A percentile compares a stretch with the other conserved stretches of the same genome.
These are phyloP conservation scores for Keithomyces neogunnii DNA, from an alignment of 2,329 filamentous ascomycete genomes.

Conservation along the genomic window DNA sequence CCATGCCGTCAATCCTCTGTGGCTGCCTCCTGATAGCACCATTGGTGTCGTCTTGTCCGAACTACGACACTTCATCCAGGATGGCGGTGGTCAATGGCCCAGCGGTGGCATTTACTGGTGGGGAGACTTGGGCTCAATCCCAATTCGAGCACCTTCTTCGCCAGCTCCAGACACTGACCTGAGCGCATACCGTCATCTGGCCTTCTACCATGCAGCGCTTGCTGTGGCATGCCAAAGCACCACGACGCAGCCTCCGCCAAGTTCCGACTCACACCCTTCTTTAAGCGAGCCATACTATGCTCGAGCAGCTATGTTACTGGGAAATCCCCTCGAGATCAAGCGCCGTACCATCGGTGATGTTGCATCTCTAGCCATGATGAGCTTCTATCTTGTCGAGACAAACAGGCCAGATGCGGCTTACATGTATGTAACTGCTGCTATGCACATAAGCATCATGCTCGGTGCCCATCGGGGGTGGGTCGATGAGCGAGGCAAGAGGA, in stretches of 20 bases:
- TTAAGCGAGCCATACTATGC: constrained; percentile 37
- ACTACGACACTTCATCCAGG: constrained; percentile 36
- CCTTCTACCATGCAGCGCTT: constrained; percentile 37
- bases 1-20: constrained; percentile 28
- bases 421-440: constrained; percentile 36
- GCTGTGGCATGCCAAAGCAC: constrained; percentile 24
- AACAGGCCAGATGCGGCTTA: constrained; percentile 41
- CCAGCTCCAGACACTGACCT: constrained; percentile 14
- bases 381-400: constrained; percentile 39
- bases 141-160: constrained; percentile 15
- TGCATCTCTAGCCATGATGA: constrained; percentile 36
- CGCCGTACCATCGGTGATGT: constrained; percentile 33
- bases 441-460: constrained; percentile 38
- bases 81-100: constrained; percentile 30
- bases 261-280: constrained; percentile 20
- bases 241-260: constrained; percentile 6
- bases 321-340: constrained; percentile 37
- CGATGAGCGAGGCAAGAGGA: constrained; percentile 35
- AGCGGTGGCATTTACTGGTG: constrained; percentile 42
- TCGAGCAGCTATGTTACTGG: constrained; percentile 32
- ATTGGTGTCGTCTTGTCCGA: constrained; percentile 30
- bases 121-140: constrained; percentile 28
- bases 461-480: constrained; percentile 37
- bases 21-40: constrained; percentile 27
- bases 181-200: constrained; percentile 27